Base-by-base conservation (phyloP, 2,329 filamentous ascomycete species). In the Dactylonectria macrodidyma region DNA sequence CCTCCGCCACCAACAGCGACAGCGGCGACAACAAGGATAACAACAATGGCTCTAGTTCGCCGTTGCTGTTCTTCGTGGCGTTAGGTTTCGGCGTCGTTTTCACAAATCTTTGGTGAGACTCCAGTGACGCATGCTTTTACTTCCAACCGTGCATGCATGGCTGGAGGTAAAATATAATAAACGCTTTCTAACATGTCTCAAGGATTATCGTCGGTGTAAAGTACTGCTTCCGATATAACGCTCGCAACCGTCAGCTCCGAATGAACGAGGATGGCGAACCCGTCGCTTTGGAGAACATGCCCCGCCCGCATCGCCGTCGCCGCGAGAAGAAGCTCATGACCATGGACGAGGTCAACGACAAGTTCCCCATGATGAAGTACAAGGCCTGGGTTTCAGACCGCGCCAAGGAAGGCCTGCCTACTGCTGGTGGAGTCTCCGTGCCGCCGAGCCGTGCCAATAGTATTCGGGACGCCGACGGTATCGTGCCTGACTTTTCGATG, bases 141-240 rank as follows among this genome's bases (percentile, higher is more conserved):
- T 57, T 67, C 51, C 41, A 30, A 11, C 19, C 9, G 5, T 60
- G 36, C 46, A 56, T 14, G 59, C 52, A 47, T 62, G 41, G 46
- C 81, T 98, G 95, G 95, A 97, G 87, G 84, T 92, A 58, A 63
- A 48, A 30, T 30, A 30, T 19, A 47, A 30, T 36, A n/a, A 41
- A 54, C 56, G 24, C 34, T 69, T 61, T 75, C 71, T 75, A 66
- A 68, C 67, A 34, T 74, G 81, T 74, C 80, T 72, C 11, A 60
- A 99, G 96, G 96, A 99, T 99, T 77, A 99, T 99, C 76, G 96
- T 99, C 68, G 96, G 96, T 74, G 96, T 99, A 69, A 99, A 99
- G 84, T 99, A 99, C 82, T 99, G 96, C 84, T 99, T 99, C 83
- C 90, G 96, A 75, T 98, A 99, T 82, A 98, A 98, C 82, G 95